Conservation (phyloP, 345 rosid genomes). For the Populus deltoides region DNA sequence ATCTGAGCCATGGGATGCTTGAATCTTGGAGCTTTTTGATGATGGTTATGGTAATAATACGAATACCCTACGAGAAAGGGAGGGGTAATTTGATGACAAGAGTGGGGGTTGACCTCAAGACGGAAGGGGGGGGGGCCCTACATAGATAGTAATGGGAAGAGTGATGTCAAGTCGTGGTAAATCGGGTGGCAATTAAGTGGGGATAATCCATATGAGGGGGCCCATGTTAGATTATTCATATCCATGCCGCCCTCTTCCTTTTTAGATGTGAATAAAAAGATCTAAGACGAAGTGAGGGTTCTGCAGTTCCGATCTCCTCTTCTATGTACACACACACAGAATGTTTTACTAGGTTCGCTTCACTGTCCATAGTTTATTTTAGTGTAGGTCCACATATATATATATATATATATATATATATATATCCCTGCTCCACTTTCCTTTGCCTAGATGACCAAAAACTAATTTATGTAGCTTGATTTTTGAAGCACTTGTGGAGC, state of each 20-base stretch:
- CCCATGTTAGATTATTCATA: background rate
- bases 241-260: background rate
- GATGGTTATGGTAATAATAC: background rate
- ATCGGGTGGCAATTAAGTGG: background rate
- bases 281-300: background rate
- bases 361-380: too few relatives aligned
- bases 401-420: too few relatives aligned
- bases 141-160: background rate
- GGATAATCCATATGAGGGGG: too few relatives aligned
- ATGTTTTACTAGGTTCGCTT: too few relatives aligned
- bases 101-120: background rate
- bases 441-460: too few relatives aligned
- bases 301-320: background rate
- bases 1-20: background rate
- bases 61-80: background rate
- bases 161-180: constrained; percentile 7
- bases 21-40: background rate
- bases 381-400: too few relatives aligned
- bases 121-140: background rate
- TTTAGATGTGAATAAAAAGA: background rate
- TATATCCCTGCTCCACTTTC: too few relatives aligned
- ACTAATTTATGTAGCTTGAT: too few relatives aligned
- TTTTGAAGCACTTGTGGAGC: too few relatives aligned
- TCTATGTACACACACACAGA: background rate
- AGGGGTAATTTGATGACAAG: background rate